Evolutionary conservation across 768 basidiomycete species (phyloP).

Genomic region (Leucocoprinus leucothites): DNA sequence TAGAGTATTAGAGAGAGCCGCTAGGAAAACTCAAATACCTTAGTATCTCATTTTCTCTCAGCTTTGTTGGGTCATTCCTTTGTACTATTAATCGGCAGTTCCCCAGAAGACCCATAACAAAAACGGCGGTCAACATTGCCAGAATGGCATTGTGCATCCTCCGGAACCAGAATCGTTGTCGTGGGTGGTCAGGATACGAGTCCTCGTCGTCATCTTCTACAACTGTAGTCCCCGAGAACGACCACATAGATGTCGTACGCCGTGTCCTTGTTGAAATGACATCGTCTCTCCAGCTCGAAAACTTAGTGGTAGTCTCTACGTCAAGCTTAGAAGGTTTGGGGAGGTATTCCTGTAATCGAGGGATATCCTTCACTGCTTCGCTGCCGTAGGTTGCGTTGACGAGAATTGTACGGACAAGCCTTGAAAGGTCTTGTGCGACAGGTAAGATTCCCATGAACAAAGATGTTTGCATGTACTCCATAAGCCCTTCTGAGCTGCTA

Average conservation of each 20-base stretch:
- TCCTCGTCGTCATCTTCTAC: not conserved
- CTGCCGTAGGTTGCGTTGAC: conserved; percentile 25
- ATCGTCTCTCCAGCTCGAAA: not conserved
- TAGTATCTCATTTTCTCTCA: conserved; percentile 18
- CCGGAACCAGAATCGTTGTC: conserved; percentile 26
- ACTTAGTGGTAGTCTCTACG: conserved; percentile 3
- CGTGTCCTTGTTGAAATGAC: not conserved
- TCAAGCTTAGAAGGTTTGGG: not conserved
- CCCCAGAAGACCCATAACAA: conserved; percentile 22
- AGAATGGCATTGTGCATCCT: conserved; percentile 21
- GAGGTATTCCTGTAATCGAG: not conserved
- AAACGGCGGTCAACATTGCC: conserved; percentile 20
- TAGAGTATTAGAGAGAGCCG: not conserved
- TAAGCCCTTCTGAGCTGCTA: conserved; percentile 19
- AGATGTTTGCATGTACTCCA: conserved; percentile 25
- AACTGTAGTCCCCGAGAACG: conserved; percentile 6
- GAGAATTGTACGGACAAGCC: conserved; percentile 14
- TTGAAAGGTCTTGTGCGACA: conserved; percentile 7
- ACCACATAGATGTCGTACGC: conserved; percentile 1
- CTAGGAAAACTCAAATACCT: conserved; percentile 11
- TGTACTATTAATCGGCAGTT: conserved; percentile 19
- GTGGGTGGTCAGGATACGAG: conserved; percentile 21
- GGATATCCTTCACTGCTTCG: conserved; percentile 8
- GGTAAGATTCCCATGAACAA: conserved; percentile 24
- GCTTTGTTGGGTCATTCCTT: conserved; percentile 13